A percentile compares a stretch with the other conserved stretches of the same genome.
These are phyloP conservation scores for Cichorium intybus DNA, from an alignment of 140 eudicot genomes.

Conservation along the genomic window DNA sequence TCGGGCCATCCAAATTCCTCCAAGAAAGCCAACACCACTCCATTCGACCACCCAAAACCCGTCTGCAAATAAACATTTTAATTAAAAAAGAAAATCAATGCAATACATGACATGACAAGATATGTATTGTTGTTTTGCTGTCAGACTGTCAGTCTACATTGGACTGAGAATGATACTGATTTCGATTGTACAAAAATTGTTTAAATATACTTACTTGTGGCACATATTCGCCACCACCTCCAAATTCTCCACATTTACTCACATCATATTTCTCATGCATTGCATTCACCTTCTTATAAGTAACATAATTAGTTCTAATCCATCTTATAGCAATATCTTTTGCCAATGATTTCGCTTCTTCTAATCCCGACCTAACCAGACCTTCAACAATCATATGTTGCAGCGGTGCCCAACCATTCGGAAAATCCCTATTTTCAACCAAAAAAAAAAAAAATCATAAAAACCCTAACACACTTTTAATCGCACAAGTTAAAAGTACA, in stretches of 20 bases:
- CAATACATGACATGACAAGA: too few relatives aligned
- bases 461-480: background rate
- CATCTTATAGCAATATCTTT: conserved; percentile 76
- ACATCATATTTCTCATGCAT: conserved; percentile 97
- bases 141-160: too few relatives aligned
- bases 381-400: conserved; percentile 95
- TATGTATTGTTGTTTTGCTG: too few relatives aligned
- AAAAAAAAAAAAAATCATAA: background rate
- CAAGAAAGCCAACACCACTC: conserved; percentile 81
- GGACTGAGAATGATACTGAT: background rate
- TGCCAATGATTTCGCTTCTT: conserved; percentile 55
- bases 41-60: conserved; percentile 95
- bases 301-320: conserved; percentile 75
- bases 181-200: background rate
- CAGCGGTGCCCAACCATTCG: conserved; percentile 96
- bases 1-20: conserved; percentile 93
- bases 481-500: background rate
- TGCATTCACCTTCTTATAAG: conserved; percentile 49
- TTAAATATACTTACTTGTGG: conserved; percentile 71
- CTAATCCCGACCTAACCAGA: conserved; percentile 55
- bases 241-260: conserved; percentile 67
- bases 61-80: conserved; percentile 50
- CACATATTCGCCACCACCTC: conserved; percentile 91
- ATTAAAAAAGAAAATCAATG: background rate
- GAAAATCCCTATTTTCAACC: conserved; percentile 73